Evolutionary conservation across 202 grass and related monocot genomes (phyloP).

Genomic region (Hordeum pubiflorum): DNA sequence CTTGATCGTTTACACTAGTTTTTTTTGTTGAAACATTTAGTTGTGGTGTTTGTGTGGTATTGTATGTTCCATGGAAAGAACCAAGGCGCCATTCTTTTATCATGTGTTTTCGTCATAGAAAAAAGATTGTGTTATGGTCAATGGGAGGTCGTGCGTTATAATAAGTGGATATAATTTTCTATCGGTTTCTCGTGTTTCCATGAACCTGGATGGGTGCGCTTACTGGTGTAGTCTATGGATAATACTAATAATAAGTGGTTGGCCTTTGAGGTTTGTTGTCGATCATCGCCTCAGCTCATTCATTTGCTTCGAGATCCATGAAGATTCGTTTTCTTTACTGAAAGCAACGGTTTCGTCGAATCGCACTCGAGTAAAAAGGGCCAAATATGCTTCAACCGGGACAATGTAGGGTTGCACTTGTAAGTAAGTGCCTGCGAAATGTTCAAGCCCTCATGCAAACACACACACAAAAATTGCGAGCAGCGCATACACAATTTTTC

Average conservation of each 20-base stretch:
- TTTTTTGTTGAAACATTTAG: background rate
- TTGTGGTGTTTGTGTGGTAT: background rate
- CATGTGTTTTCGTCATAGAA: background rate
- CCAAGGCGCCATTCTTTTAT: background rate
- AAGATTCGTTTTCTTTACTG: background rate
- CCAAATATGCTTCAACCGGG: background rate
- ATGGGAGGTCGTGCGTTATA: background rate
- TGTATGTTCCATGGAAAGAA: background rate
- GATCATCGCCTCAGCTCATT: background rate
- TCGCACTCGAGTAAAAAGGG: background rate
- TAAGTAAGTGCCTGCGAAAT: no score
- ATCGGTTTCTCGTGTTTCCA: background rate
- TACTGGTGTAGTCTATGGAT: background rate
- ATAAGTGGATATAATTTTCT: background rate
- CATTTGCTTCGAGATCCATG: background rate
- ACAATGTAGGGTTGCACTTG: background rate
- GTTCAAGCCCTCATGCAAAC: no score
- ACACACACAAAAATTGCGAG: no score
- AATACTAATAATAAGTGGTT: background rate
- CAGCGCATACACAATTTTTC: no score
- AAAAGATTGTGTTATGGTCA: constrained; percentile 3
- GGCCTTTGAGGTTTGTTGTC: background rate
- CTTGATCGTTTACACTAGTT: background rate
- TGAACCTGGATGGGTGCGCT: background rate
- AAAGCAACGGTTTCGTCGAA: background rate